These are phyloP conservation scores for Cicer pinnatifidum DNA, from an alignment of 306 rosid genomes.

Conservation along the genomic window DNA sequence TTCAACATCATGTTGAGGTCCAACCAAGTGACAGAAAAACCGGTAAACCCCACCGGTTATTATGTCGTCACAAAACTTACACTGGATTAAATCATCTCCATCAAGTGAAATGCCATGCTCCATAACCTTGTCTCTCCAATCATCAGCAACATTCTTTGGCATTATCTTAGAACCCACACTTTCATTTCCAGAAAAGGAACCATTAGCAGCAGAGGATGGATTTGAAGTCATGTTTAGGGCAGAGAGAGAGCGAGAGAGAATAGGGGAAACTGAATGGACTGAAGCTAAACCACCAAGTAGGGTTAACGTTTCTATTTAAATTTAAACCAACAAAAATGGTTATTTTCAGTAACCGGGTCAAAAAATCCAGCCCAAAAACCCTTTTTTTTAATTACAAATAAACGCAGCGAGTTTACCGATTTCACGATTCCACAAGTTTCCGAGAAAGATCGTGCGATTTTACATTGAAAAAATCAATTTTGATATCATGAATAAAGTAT, in stretches of 20 bases:
- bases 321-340: neutral
- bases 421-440: neutral
- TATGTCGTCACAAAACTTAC: neutral
- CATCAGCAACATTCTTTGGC: neutral
- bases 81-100: neutral
- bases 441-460: neutral
- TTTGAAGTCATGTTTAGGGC: constrained; percentile 1
- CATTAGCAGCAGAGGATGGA: neutral
- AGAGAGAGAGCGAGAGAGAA: neutral
- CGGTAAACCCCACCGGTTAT: neutral
- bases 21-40: neutral
- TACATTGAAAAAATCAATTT: neutral
- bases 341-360: neutral
- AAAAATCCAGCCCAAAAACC: neutral
- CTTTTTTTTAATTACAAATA: no score
- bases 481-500: neutral
- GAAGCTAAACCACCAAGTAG: neutral
- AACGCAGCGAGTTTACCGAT: neutral
- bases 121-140: neutral
- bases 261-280: neutral
- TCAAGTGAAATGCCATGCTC: neutral
- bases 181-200: neutral
- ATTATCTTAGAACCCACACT: neutral
- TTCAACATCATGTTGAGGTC: neutral
- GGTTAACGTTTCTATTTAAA: constrained; percentile 1